phyloP scores from a whole-genome alignment of 108 stramenopile genomes.

The Epithemia pelagica region DNA sequence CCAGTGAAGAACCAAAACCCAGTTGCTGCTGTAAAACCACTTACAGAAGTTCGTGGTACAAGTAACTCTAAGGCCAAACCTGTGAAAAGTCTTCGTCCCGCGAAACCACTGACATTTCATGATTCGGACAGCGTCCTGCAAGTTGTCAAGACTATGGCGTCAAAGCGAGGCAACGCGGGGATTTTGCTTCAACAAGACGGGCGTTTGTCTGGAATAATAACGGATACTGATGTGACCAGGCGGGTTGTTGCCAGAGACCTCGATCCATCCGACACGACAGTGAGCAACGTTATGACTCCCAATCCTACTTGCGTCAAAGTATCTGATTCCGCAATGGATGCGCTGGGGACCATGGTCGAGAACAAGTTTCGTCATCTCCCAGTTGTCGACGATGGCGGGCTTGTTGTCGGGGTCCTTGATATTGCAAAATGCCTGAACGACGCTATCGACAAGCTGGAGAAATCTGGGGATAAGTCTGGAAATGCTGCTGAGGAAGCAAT shows the following conservation, averaged over 20 bases:
- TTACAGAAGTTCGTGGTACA: conserved; percentile 11
- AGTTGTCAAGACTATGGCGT: conserved; percentile 54
- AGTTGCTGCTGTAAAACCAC: conserved; percentile 14
- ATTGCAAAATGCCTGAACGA: conserved; percentile 95
- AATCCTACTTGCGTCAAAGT: conserved; percentile 77
- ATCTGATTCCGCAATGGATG: conserved; percentile 84
- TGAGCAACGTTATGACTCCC: conserved; percentile 81
- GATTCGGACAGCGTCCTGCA: conserved; percentile 38
- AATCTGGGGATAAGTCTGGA: conserved; percentile 39
- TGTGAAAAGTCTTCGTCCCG: conserved; percentile 71
- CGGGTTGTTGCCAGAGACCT: conserved; percentile 77
- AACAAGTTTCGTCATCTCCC: conserved; percentile 90
- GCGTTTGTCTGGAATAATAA: conserved; percentile 67
- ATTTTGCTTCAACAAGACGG: conserved; percentile 52
- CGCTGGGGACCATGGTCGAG: conserved; percentile 90
- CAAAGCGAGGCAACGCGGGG: conserved; percentile 60
- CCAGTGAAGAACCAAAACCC: conserved; percentile 1
- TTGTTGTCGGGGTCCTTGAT: conserved; percentile 85
- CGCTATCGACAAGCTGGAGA: conserved; percentile 88
- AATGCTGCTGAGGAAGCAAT: conserved; percentile 60
- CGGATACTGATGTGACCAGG: conserved; percentile 79
- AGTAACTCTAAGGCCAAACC: conserved; percentile 9
- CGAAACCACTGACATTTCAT: conserved; percentile 51
- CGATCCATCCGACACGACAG: conserved; percentile 35
- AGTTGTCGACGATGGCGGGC: conserved; percentile 74